phyloP scores from a whole-genome alignment of 805 yeast genomes.

The Barnettozyma wickerhamii region DNA sequence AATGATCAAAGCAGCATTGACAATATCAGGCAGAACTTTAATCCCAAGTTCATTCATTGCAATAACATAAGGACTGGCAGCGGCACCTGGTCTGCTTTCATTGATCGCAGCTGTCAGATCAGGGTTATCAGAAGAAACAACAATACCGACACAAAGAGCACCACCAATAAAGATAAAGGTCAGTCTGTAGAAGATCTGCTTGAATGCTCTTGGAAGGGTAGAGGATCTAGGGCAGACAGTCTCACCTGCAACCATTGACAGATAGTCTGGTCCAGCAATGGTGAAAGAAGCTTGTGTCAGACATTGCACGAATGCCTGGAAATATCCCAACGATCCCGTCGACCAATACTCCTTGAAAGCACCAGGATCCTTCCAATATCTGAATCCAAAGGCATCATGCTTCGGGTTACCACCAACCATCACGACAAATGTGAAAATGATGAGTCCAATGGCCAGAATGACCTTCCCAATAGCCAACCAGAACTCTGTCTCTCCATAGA shows the following conservation, averaged over 20 bases:
- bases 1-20: constrained; percentile 70
- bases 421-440: constrained; percentile 69
- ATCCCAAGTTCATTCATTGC: constrained; percentile 73
- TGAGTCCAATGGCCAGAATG: constrained; percentile 67
- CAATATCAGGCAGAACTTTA: constrained; percentile 65
- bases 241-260: constrained; percentile 84
- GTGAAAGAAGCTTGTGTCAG: constrained; percentile 71
- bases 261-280: constrained; percentile 83
- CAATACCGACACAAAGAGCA: constrained; percentile 71
- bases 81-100: constrained; percentile 68
- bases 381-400: constrained; percentile 57
- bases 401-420: constrained; percentile 88
- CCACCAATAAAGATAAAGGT: constrained; percentile 68
- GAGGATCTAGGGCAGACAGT: constrained; percentile 59
- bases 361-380: constrained; percentile 51
- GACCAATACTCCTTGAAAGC: constrained; percentile 54
- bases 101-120: constrained; percentile 51
- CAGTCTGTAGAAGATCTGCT: constrained; percentile 66
- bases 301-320: constrained; percentile 69
- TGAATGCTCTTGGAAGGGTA: constrained; percentile 73
- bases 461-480: constrained; percentile 74
- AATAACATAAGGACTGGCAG: constrained; percentile 76
- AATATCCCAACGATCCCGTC: constrained; percentile 56
- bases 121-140: constrained; percentile 68
- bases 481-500: constrained; percentile 81